Percentiles rank a stretch among this genome's conserved stretches.
phyloP scores from a whole-genome alignment of 2,329 filamentous ascomycete species.

The Cercospora sesami region DNA sequence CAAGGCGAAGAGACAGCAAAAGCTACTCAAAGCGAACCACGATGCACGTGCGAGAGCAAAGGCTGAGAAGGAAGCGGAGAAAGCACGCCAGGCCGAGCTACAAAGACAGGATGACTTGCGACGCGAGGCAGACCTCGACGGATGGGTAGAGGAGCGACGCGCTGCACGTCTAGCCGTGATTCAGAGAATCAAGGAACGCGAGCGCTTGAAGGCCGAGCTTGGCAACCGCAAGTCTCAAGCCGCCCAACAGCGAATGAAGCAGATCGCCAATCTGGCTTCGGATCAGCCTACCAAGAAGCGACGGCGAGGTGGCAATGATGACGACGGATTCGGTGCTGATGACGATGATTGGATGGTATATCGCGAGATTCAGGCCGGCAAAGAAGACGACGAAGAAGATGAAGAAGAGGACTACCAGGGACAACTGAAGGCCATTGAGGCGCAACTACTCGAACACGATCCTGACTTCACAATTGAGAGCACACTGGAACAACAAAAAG shows the following conservation, averaged over 20 bases:
- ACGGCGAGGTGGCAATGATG: conserved; percentile 82
- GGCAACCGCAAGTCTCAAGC: conserved; percentile 96
- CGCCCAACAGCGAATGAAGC: conserved; percentile 97
- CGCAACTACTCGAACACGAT: conserved; percentile 82
- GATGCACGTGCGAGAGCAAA: conserved; percentile 93
- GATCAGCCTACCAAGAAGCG: conserved; percentile 74
- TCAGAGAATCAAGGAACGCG: conserved; percentile 86
- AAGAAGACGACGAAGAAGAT: conserved; percentile 89
- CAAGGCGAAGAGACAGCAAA: conserved; percentile 90
- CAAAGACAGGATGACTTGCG: conserved; percentile 80
- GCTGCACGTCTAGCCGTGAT: conserved; percentile 69
- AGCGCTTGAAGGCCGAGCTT: conserved; percentile 88
- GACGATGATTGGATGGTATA: conserved; percentile 99
- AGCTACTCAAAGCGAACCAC: conserved; percentile 89
- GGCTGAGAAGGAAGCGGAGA: conserved; percentile 91
- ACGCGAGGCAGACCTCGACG: conserved; percentile 78
- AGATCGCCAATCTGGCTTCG: conserved; percentile 89
- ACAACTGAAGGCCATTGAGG: conserved; percentile 73
- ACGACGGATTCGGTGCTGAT: conserved; percentile 94
- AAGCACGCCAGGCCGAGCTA: conserved; percentile 77
- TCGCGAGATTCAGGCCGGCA: conserved; percentile 82
- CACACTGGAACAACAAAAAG: conserved; percentile 85
- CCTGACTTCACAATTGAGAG: conserved; percentile 87
- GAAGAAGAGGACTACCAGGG: conserved; percentile 84
- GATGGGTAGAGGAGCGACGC: conserved; percentile 82